Percentiles rank a stretch among this genome's conserved stretches.
These are phyloP conservation scores for Apostasia shenzhenica DNA, from an alignment of 106 monocot genomes.

Conservation along the genomic window DNA sequence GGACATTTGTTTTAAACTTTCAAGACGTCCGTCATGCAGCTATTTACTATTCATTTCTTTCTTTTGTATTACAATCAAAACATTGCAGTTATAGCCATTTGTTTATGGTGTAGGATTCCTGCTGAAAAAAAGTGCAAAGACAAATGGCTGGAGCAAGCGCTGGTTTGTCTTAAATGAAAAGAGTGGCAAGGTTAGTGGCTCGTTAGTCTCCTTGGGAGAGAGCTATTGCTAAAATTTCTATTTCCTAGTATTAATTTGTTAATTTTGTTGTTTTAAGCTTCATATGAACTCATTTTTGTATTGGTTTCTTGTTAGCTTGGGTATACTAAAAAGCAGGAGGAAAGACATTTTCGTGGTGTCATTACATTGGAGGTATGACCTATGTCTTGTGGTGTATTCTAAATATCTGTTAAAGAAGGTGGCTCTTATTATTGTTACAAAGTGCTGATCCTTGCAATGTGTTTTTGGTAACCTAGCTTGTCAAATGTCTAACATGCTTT, in stretches of 20 bases:
- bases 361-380: slow-evolving; percentile 73
- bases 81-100: neutral
- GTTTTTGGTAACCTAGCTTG: too few relatives aligned
- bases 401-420: too few relatives aligned
- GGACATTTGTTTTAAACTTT: too few relatives aligned
- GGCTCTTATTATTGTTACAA: too few relatives aligned
- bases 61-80: neutral
- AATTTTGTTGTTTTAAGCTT: neutral
- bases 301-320: slow-evolving; percentile 54
- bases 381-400: neutral
- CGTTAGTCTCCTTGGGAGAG: neutral
- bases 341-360: slow-evolving; percentile 92
- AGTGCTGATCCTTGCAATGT: too few relatives aligned
- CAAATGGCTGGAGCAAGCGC: slow-evolving; percentile 80
- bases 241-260: neutral
- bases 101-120: slow-evolving; percentile 37
- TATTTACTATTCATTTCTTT: neutral
- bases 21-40: too few relatives aligned
- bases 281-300: neutral
- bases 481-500: too few relatives aligned
- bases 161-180: slow-evolving; percentile 99
- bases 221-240: neutral
- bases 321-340: slow-evolving; percentile 95
- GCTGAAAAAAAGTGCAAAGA: slow-evolving; percentile 85
- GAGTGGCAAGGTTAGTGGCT: slow-evolving; percentile 70